Conservation (phyloP, 2,329 filamentous ascomycete genomes). For the Paecilomyces sp. region DNA sequence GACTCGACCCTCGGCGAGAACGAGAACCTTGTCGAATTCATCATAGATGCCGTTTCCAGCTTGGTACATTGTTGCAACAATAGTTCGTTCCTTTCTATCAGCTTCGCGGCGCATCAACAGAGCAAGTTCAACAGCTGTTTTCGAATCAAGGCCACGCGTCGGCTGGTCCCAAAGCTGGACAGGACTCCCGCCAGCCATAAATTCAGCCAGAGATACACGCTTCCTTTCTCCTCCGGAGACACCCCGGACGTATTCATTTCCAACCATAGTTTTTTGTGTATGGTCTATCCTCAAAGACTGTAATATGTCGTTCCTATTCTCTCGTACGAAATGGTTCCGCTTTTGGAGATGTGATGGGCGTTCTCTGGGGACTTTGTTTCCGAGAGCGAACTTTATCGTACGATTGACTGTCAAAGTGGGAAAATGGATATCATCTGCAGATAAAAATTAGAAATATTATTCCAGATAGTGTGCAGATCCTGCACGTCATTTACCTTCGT, state of each 20-base stretch:
- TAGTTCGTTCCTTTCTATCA: constrained; percentile 50
- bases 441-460: neutral
- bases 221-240: constrained; percentile 64
- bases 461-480: neutral
- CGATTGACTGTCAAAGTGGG: constrained; percentile 67
- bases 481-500: constrained; percentile 41
- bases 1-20: constrained; percentile 57
- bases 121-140: constrained; percentile 53
- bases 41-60: constrained; percentile 62
- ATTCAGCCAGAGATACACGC: constrained; percentile 59
- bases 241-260: constrained; percentile 58
- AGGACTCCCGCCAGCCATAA: constrained; percentile 43
- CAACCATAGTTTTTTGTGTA: constrained; percentile 57
- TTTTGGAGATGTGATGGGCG: constrained; percentile 15
- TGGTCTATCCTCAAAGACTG: constrained; percentile 34
- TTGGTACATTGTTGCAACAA: constrained; percentile 60
- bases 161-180: constrained; percentile 62
- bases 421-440: constrained; percentile 62
- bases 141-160: constrained; percentile 59
- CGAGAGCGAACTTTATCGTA: constrained; percentile 64
- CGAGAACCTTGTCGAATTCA: constrained; percentile 61
- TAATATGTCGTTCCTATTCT: constrained; percentile 25
- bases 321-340: constrained; percentile 21
- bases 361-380: constrained; percentile 34
- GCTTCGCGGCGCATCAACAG: constrained; percentile 55